Base-by-base conservation (phyloP, 345 rosid species). In the Eucalyptus pauciflora region DNA sequence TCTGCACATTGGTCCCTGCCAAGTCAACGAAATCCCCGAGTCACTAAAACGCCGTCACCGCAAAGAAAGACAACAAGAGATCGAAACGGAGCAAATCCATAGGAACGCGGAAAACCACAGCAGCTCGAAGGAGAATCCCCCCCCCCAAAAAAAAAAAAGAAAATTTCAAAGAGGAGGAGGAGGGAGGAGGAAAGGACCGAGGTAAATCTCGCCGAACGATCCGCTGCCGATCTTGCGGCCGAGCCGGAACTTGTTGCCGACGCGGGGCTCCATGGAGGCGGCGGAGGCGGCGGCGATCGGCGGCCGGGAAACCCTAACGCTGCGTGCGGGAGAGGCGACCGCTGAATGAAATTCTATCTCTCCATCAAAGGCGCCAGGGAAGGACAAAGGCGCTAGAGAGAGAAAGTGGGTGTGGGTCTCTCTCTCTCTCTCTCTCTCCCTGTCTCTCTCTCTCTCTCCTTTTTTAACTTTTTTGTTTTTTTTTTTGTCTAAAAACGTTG, bases 1-100 rank as follows among this genome's bases (percentile, higher is more conserved):
- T 96, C 88, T 97, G 98, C 51, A 94, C 91, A 94, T 95, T 94
- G 88, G 97, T 94, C 91, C 99, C 99, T 97, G 87, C 62, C 48
- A 76, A 76, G 48, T 41, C 85, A 41, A 76, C 22, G 85, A 76
- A 22, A 76, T 41, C 85, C 85, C 85, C 48, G 45, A 22, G 85
- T 76, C 85, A 76, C 85, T 7, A 76, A 11, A 76, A 76, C 25
- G 58, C 48, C 76, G 29, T 20, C 27, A 41, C 85, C 14, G 29
- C 85, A 76, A 64, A 15, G 31, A 62, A 62, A 60, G 67, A 52
- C 58, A 22, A 52, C 5, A 52, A 20, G 76, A 64, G 37, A 64
- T 64, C 18, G 76, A 64, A 64, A n/a, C 76, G 20, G 18, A n/a
- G 20, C 58, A 64, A 29, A 62, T 27, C 76, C 76, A 16, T 4